Conservation (phyloP, 2,329 filamentous ascomycete genomes). For the Calonectria leucothoes region DNA sequence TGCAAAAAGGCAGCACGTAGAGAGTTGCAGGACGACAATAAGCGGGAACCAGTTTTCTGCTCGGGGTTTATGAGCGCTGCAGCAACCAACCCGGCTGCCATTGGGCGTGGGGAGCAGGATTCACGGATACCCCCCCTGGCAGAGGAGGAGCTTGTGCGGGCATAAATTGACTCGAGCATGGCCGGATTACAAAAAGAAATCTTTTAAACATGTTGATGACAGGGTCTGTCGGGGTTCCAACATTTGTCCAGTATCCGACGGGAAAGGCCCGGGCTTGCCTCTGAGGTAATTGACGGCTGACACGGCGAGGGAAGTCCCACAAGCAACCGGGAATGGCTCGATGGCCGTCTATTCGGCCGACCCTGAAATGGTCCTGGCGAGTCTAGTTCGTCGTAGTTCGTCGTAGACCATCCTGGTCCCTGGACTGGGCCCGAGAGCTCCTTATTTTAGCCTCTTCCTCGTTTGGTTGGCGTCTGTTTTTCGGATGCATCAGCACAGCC, state of each 20-base stretch:
- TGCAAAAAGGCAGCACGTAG: not conserved
- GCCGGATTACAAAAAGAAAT: not conserved
- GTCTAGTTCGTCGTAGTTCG: slow-evolving; percentile 12
- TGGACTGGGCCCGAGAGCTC: slow-evolving; percentile 18
- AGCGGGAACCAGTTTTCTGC: slow-evolving; percentile 24
- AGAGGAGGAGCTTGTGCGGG: not conserved
- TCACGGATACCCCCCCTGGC: not conserved
- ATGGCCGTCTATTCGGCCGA: slow-evolving; percentile 5
- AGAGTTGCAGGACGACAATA: slow-evolving; percentile 9
- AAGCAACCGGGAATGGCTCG: slow-evolving; percentile 12
- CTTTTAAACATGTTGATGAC: not conserved
- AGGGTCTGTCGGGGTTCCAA: not conserved
- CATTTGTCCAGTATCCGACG: slow-evolving; percentile 7
- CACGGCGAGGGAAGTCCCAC: slow-evolving; percentile 11
- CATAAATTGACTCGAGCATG: not conserved
- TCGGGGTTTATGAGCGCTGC: slow-evolving; percentile 13
- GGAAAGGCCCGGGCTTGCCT: not conserved
- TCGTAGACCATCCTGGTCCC: slow-evolving; percentile 16
- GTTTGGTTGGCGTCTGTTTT: slow-evolving; percentile 12
- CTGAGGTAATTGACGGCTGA: slow-evolving; percentile 15
- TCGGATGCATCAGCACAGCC: slow-evolving; percentile 28
- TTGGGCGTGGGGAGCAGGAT: slow-evolving; percentile 3
- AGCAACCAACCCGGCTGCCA: slow-evolving; percentile 4
- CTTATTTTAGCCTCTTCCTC: slow-evolving; percentile 23
- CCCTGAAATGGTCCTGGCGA: slow-evolving; percentile 15